A percentile compares a stretch with the other conserved stretches of the same genome.
phyloP scores from a whole-genome alignment of 495 filamentous ascomycete species.

The Penicillium crystallinum region DNA sequence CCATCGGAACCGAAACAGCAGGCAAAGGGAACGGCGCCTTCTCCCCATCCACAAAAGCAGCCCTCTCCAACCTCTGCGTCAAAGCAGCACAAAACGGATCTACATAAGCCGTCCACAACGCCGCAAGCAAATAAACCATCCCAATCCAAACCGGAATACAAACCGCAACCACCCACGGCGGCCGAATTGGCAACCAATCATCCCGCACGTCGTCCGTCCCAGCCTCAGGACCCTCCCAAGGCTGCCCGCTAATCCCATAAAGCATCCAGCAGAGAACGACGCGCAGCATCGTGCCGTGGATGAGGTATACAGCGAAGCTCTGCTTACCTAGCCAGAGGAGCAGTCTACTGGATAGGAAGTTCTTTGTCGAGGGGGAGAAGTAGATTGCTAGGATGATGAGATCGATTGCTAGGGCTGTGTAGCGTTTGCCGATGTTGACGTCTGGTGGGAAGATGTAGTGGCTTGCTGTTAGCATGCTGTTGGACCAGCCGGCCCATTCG shows the following conservation, averaged over 20 bases:
- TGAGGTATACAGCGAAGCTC: constrained; percentile 66
- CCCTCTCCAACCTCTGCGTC: constrained; percentile 53
- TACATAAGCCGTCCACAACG: constrained; percentile 61
- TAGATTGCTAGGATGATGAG: constrained; percentile 54
- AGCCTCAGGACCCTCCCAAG: constrained; percentile 45
- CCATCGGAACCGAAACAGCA: constrained; percentile 30
- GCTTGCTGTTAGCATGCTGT: constrained; percentile 38
- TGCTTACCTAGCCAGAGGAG: constrained; percentile 65
- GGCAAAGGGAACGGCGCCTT: constrained; percentile 40
- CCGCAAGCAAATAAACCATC: constrained; percentile 52
- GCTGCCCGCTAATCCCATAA: constrained; percentile 52
- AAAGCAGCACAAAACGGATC: constrained; percentile 59
- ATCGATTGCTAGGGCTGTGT: constrained; percentile 55
- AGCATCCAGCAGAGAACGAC: constrained; percentile 58
- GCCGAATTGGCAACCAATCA: constrained; percentile 33
- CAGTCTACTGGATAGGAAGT: constrained; percentile 51
- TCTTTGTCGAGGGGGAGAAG: constrained; percentile 53
- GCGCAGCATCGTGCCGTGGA: constrained; percentile 63
- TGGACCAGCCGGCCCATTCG: constrained; percentile 58
- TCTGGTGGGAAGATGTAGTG: constrained; percentile 52
- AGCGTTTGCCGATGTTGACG: constrained; percentile 48
- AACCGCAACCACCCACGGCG: constrained; percentile 40
- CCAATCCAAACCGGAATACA: constrained; percentile 54
- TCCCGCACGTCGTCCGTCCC: constrained; percentile 37
- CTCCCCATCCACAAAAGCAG: constrained; percentile 49